Evolutionary conservation across 192 early-diverging fungal genomes (phyloP).

Genomic region (Chytriomyces confervae): DNA sequence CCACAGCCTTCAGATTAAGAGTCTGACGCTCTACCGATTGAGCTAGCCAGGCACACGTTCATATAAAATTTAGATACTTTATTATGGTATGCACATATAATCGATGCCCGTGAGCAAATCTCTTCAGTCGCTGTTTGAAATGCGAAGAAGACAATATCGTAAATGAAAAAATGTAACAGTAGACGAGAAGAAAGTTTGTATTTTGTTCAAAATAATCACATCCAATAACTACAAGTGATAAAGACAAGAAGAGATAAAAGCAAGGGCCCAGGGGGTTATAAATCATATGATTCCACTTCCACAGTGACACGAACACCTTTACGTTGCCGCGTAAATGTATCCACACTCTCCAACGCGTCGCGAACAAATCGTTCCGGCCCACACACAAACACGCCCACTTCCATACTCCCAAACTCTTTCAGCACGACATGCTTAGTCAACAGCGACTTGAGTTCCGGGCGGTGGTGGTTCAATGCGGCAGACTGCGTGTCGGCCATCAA

Average conservation of each 20-base stretch:
- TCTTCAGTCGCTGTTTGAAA: too few species aligned
- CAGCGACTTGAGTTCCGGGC: conserved; percentile 4
- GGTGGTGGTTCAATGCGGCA: not conserved
- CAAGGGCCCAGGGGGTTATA: not conserved
- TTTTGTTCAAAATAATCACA: too few species aligned
- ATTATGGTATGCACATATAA: too few species aligned
- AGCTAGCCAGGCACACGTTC: conserved; percentile 24
- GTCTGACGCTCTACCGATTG: conserved; percentile 86
- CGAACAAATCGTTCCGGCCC: conserved; percentile 8
- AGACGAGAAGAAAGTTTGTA: too few species aligned
- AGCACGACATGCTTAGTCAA: conserved; percentile 7
- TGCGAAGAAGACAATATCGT: too few species aligned
- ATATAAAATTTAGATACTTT: not conserved
- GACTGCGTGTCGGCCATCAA: not conserved
- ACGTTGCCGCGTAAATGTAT: not conserved
- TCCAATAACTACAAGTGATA: too few species aligned
- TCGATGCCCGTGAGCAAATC: too few species aligned
- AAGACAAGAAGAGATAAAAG: not conserved
- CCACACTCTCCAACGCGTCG: not conserved
- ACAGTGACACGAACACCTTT: conserved; percentile 2
- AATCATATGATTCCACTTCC: conserved; percentile 10
- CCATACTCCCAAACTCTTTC: not conserved
- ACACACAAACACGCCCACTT: conserved; percentile 27
- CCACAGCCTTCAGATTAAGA: conserved; percentile 89
- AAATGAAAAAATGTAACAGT: too few species aligned